A percentile compares a stretch with the other conserved stretches of the same genome.
Conservation (phyloP, 768 basidiomycete genomes). For the Kwoniella sp. region DNA sequence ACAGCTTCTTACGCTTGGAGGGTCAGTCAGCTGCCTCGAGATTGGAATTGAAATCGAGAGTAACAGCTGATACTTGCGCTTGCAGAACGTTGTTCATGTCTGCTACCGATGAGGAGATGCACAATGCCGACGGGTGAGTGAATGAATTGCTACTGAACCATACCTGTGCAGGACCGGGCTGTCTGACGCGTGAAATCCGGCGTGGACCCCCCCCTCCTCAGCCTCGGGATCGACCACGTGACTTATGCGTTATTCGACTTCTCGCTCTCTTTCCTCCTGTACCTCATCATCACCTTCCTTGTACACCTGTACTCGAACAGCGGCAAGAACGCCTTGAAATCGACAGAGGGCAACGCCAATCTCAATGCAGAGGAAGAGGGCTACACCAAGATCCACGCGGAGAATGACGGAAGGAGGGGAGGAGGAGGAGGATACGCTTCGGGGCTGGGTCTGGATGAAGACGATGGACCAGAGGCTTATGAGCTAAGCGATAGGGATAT, state of each 20-base stretch:
- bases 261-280: slow-evolving; percentile 76
- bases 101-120: slow-evolving; percentile 87
- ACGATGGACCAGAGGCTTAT: slow-evolving; percentile 40
- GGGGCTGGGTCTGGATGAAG: slow-evolving; percentile 8
- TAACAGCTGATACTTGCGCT: slow-evolving; percentile 6
- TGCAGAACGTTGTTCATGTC: slow-evolving; percentile 81
- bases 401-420: neutral
- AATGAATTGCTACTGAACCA: neutral
- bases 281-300: slow-evolving; percentile 71
- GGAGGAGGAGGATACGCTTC: slow-evolving; percentile 2
- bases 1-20: slow-evolving; percentile 72
- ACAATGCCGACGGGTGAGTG: slow-evolving; percentile 65
- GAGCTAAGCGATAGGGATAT: slow-evolving; percentile 30
- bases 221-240: slow-evolving; percentile 79
- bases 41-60: neutral
- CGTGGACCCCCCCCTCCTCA: neutral
- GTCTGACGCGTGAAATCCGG: no score
- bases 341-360: neutral
- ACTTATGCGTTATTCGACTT: slow-evolving; percentile 75
- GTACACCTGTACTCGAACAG: slow-evolving; percentile 65
- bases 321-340: slow-evolving; percentile 35
- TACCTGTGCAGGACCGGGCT: neutral
- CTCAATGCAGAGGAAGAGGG: slow-evolving; percentile 35
- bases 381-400: slow-evolving; percentile 33
- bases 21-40: slow-evolving; percentile 59